Conservation (phyloP, 331 rosid genomes). For the Quercus phellos region DNA sequence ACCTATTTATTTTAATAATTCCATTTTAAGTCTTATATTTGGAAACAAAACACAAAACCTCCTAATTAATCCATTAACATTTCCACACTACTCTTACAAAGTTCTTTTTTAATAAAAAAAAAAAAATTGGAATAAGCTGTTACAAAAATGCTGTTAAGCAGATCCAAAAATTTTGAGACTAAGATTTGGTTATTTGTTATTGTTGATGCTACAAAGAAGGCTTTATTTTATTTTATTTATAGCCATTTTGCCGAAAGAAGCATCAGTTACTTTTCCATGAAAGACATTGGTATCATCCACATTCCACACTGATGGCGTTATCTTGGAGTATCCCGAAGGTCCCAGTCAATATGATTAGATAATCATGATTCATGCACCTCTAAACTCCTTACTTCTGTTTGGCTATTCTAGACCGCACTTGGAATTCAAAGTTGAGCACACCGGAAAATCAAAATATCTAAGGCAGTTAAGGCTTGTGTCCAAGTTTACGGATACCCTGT, state of each 20-base stretch:
- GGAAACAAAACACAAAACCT: too few relatives aligned
- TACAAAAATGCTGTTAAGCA: not conserved
- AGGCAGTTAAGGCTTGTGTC: too few relatives aligned
- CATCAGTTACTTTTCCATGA: too few relatives aligned
- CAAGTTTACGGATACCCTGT: not conserved
- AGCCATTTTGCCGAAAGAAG: too few relatives aligned
- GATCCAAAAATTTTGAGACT: too few relatives aligned
- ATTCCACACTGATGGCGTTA: not conserved
- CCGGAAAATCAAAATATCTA: not conserved
- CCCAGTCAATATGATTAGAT: not conserved
- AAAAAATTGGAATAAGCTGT: too few relatives aligned
- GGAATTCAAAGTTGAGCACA: not conserved
- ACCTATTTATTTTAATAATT: not conserved
- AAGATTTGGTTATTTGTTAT: too few relatives aligned
- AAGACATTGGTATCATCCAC: too few relatives aligned
- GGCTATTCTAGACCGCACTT: not conserved
- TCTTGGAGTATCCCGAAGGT: not conserved
- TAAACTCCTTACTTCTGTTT: not conserved
- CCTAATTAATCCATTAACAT: too few relatives aligned
- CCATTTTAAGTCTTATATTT: not conserved
- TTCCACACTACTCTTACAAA: too few relatives aligned
- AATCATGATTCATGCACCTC: not conserved
- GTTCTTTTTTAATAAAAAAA: too few relatives aligned
- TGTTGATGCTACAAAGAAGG: too few relatives aligned
- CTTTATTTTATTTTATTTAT: not conserved